A percentile compares a stretch with the other conserved stretches of the same genome.
Evolutionary conservation across 192 early-diverging fungal species (phyloP).

Genomic region (Linnemannia schmuckeri): DNA sequence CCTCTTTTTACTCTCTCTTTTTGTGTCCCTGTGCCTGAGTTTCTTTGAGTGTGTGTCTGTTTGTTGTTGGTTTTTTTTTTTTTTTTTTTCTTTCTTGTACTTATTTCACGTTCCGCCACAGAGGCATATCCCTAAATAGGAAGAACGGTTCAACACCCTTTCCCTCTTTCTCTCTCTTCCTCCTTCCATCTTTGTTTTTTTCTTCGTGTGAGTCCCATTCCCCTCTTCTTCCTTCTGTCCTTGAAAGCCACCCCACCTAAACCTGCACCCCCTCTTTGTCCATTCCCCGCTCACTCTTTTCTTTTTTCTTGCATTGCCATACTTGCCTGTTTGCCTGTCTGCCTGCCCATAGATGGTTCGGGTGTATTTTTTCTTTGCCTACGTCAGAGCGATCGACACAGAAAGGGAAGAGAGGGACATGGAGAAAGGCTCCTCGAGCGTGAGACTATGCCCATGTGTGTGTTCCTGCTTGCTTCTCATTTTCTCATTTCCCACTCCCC

Average conservation of each 20-base stretch:
- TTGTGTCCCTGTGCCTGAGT: neutral
- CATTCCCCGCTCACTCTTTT: neutral
- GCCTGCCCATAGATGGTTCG: neutral
- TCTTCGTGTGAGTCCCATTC: neutral
- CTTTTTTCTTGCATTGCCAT: neutral
- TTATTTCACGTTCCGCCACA: neutral
- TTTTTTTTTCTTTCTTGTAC: neutral
- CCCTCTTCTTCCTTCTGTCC: neutral
- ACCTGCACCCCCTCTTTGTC: neutral
- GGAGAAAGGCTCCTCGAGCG: neutral
- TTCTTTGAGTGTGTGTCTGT: no score
- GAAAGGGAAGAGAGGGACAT: neutral
- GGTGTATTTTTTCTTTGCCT: neutral
- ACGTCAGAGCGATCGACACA: neutral
- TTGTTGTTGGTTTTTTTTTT: no score
- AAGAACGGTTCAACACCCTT: neutral
- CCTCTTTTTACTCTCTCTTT: no score
- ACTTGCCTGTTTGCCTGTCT: neutral
- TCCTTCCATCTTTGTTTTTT: neutral
- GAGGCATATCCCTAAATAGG: neutral
- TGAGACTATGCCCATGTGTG: neutral
- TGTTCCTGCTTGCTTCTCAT: neutral
- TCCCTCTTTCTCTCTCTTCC: no score
- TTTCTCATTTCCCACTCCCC: neutral
- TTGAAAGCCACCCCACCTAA: neutral